Evolutionary conservation across 1,284 basidiomycete genomes (phyloP).

Genomic region (Apiotrichum domesticum): DNA sequence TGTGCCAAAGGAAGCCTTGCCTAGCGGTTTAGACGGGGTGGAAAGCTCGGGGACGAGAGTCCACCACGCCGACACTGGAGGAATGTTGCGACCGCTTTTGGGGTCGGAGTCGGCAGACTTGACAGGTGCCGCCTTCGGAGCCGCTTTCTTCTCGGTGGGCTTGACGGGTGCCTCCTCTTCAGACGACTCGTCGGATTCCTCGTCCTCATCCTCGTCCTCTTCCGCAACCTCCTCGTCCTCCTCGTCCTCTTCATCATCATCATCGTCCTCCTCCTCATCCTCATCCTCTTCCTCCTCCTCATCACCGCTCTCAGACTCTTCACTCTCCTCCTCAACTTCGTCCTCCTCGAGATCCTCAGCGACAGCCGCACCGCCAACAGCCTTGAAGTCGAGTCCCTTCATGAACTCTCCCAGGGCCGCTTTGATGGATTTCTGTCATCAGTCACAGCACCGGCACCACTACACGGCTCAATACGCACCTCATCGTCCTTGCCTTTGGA

Average conservation of each 20-base stretch:
- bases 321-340: conserved; percentile 22
- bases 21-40: conserved; percentile 19
- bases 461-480: conserved; percentile 18
- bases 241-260: conserved; percentile 20
- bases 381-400: conserved; percentile 53
- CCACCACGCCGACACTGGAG: conserved; percentile 28
- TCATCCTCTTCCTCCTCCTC: conserved; percentile 36
- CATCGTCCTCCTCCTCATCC: conserved; percentile 27
- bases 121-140: conserved; percentile 25
- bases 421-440: conserved; percentile 48
- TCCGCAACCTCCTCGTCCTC: conserved; percentile 36
- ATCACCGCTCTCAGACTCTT: conserved; percentile 36
- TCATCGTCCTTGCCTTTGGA: conserved; percentile 27
- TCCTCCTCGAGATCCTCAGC: conserved; percentile 27
- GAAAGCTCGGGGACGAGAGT: conserved; percentile 29
- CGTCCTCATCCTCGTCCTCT: conserved; percentile 36
- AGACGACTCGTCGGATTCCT: conserved; percentile 27
- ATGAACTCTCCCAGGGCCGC: conserved; percentile 59
- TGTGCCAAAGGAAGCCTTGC: conserved; percentile 12
- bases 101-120: conserved; percentile 22
- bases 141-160: conserved; percentile 32
- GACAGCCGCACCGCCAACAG: conserved; percentile 20
- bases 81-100: conserved; percentile 33
- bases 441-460: not conserved
- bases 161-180: conserved; percentile 12